These are phyloP conservation scores for Fusarium nodosum DNA, from an alignment of 2,329 filamentous ascomycete genomes.

Conservation along the genomic window DNA sequence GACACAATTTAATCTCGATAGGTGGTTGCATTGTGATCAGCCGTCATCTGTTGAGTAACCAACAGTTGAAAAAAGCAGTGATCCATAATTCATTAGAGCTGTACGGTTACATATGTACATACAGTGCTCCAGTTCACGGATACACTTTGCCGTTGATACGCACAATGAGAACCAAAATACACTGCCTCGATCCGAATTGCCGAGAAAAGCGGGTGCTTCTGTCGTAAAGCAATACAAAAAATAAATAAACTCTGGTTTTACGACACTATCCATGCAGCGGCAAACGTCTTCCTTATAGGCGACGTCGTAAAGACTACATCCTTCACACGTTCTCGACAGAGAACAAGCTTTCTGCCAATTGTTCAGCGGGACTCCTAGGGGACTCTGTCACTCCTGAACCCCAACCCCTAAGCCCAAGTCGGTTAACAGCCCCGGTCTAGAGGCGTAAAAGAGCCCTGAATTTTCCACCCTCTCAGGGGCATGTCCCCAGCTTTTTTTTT, in stretches of 20 bases:
- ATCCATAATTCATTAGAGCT: slow-evolving; percentile 15
- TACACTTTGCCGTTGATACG: neutral
- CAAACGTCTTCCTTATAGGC: neutral
- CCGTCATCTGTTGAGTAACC: neutral
- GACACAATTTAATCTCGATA: neutral
- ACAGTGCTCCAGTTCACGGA: neutral
- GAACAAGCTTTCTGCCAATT: slow-evolving; percentile 8
- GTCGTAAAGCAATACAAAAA: neutral
- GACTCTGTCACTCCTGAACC: neutral
- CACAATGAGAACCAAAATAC: neutral
- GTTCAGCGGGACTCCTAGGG: neutral
- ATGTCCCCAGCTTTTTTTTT: slow-evolving; percentile 6
- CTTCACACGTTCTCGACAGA: no score
- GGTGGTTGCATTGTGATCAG: neutral
- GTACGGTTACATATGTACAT: neutral
- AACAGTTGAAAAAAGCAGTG: neutral
- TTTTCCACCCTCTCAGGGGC: slow-evolving; percentile 18
- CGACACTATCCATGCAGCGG: neutral
- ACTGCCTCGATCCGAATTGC: neutral
- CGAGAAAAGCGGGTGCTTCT: neutral
- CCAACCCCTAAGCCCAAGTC: neutral
- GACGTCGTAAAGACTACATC: neutral
- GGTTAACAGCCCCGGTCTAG: slow-evolving; percentile 5
- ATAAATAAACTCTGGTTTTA: neutral
- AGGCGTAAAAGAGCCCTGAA: neutral